These are phyloP conservation scores for Penicillium digitatum DNA, from an alignment of 2,329 filamentous ascomycete species.

Conservation along the genomic window DNA sequence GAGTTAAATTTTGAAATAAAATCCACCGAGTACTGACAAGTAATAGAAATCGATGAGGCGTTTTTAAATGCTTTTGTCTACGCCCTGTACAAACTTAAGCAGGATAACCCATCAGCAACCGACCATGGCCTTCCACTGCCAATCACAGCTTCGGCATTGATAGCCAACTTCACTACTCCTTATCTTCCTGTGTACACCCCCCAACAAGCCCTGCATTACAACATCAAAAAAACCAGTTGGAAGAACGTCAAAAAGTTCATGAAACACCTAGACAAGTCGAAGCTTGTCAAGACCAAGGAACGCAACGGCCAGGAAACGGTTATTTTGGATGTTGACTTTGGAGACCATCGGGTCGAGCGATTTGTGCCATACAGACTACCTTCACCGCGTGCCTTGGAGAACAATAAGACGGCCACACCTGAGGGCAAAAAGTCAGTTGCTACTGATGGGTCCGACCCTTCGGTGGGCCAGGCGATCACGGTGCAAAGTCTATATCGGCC, in stretches of 20 bases:
- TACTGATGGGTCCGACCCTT: constrained; percentile 37
- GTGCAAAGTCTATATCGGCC: constrained; percentile 55
- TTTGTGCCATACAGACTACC: constrained; percentile 63
- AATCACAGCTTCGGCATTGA: constrained; percentile 60
- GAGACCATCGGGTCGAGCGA: constrained; percentile 49
- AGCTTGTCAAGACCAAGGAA: constrained; percentile 62
- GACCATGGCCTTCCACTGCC: constrained; percentile 59
- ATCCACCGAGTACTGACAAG: constrained; percentile 9
- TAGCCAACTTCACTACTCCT: constrained; percentile 62
- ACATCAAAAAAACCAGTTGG: constrained; percentile 68
- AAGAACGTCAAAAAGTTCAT: constrained; percentile 68
- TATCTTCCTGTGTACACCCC: constrained; percentile 59
- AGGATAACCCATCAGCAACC: constrained; percentile 49
- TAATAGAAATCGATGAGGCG: constrained; percentile 63
- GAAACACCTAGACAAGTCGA: constrained; percentile 62
- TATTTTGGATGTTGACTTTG: constrained; percentile 62
- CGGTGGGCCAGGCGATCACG: constrained; percentile 41
- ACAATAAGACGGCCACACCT: constrained; percentile 32
- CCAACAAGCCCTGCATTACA: constrained; percentile 54
- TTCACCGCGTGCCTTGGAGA: constrained; percentile 51
- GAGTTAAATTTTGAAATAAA: not conserved
- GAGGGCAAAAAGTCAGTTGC: constrained; percentile 27
- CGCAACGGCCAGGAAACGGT: constrained; percentile 61
- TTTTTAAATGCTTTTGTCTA: constrained; percentile 64
- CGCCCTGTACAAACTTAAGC: constrained; percentile 57